Percentiles rank a stretch among this genome's conserved stretches.
phyloP scores from a whole-genome alignment of 768 basidiomycete genomes.

The Rhodotorula sphaerocarpa region DNA sequence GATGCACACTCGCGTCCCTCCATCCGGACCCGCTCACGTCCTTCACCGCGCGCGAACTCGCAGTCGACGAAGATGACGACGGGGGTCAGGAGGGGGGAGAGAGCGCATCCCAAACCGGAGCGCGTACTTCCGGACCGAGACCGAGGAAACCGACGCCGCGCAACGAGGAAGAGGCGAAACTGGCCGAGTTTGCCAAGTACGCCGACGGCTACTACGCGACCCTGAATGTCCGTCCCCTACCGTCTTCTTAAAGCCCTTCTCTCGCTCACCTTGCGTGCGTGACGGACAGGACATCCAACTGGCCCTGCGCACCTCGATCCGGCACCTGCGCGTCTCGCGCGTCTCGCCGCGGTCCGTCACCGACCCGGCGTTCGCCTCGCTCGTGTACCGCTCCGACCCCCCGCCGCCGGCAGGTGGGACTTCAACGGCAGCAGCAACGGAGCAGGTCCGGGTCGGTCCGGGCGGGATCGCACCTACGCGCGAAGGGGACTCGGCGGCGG shows the following conservation, averaged over 20 bases:
- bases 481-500: background rate
- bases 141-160: background rate
- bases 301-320: conserved; percentile 30
- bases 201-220: conserved; percentile 31
- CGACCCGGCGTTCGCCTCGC: conserved; percentile 18
- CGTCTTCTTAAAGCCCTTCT: too few species aligned
- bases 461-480: conserved; percentile 16
- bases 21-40: conserved; percentile 29
- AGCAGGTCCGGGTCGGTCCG: conserved; percentile 5
- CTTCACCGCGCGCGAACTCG: conserved; percentile 25
- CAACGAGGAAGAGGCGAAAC: conserved; percentile 8
- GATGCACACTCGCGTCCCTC: conserved; percentile 29
- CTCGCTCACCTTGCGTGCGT: background rate
- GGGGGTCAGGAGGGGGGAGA: background rate
- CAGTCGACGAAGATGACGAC: conserved; percentile 11
- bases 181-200: conserved; percentile 19
- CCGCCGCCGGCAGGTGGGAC: background rate
- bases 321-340: conserved; percentile 24
- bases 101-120: too few species aligned
- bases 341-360: conserved; percentile 16
- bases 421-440: background rate
- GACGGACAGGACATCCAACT: conserved; percentile 28
- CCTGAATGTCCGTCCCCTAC: conserved; percentile 25
- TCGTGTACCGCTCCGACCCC: conserved; percentile 6
- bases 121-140: too few species aligned